Base-by-base conservation (phyloP, 306 rosid species). In the Hippophae tibetana region DNA sequence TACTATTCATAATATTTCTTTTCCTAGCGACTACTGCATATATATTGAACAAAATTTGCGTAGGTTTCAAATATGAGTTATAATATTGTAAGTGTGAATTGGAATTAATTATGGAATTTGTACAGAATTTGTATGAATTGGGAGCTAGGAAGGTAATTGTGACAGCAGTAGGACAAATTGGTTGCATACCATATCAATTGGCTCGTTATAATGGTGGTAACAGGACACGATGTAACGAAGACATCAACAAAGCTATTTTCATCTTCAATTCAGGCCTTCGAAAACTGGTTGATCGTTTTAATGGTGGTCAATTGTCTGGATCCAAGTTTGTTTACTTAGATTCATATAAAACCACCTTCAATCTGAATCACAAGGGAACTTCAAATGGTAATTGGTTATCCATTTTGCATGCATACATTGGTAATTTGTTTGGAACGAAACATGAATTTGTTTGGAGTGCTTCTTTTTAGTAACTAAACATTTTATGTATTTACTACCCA, bases 241-340 rank as follows among this genome's bases (percentile, higher is more conserved):
- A 50, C 0, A 10, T 63, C 23, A 82, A 82, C 73, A 8, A 0
- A 6, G 86, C 58, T 5, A 59, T 57, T 1, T 52, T 25, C 38
- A 8, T 76, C 10, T 80, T 75, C 52, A 76, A 68, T 14, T 9
- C 25, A 12, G 45, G 62, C 13, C 81, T 86, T 18, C 70, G 13
- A 65, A 43, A 62, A 7, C 55, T 73, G 0, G 76, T 82, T 12
- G 9, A 52, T 47, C 43, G 43, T 5, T 57, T 71, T 42, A 82
- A 82, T 31, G 14, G 68, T 7, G 96, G 95, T 10, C 83, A 61
- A 65, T 78, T 87, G 50, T 86, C 82, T 0, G 96, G 95, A 42
- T 69, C 96, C 10, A 92, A 85, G 78, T 92, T 92, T 73, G 98
- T 92, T 8, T 81, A 10, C 63, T 61, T 92, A 31, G 96, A 92